Conservation (phyloP, 1,139 yeast genomes). For the Suhomyces kunorum region DNA sequence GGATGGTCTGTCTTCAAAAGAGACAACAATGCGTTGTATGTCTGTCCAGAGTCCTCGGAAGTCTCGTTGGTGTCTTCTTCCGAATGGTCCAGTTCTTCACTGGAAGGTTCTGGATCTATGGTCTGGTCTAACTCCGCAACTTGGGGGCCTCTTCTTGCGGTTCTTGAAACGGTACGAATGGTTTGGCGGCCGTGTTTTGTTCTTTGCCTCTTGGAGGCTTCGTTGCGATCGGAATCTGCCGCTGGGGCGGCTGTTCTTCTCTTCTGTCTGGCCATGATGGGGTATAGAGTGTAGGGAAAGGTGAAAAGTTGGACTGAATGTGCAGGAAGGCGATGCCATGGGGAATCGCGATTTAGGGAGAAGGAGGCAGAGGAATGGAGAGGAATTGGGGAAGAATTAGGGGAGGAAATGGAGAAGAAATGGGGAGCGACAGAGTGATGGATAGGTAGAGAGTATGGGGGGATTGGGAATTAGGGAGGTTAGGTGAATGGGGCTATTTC, state of each 20-base stretch:
- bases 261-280: constrained; percentile 14
- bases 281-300: not conserved
- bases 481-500: too few species aligned
- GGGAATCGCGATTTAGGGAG: too few species aligned
- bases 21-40: constrained; percentile 76
- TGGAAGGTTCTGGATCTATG: constrained; percentile 15
- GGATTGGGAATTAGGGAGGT: too few species aligned
- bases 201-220: constrained; percentile 16
- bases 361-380: not conserved
- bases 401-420: not conserved
- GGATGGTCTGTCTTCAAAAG: constrained; percentile 58
- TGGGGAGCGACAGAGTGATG: not conserved
- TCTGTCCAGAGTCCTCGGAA: constrained; percentile 43
- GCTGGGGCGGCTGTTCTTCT: constrained; percentile 9
- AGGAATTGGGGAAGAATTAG: not conserved
- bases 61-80: constrained; percentile 18
- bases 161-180: constrained; percentile 58
- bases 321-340: not conserved
- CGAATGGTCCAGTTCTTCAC: constrained; percentile 12
- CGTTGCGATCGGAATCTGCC: constrained; percentile 1
- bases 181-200: constrained; percentile 60
- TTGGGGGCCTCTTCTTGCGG: constrained; percentile 40
- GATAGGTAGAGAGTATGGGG: not conserved
- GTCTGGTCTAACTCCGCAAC: constrained; percentile 1
- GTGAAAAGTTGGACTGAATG: constrained; percentile 2